Conservation (phyloP, 495 filamentous ascomycete genomes). For the Xylaria intraflava region DNA sequence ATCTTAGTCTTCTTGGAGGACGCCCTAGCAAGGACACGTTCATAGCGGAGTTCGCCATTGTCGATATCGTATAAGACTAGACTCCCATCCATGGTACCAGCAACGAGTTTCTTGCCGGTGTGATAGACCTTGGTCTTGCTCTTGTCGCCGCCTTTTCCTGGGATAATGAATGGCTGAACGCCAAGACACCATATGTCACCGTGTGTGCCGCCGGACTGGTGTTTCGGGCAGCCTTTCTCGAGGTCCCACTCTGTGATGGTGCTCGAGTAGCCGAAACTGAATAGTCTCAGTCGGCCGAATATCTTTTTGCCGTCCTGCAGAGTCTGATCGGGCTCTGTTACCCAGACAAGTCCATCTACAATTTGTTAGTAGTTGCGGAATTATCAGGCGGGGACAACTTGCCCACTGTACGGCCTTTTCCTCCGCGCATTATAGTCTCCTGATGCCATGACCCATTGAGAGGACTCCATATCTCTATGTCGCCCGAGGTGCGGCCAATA, state of each 20-base stretch:
- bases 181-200: conserved; percentile 95
- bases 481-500: conserved; percentile 86
- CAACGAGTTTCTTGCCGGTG: conserved; percentile 66
- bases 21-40: conserved; percentile 60
- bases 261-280: conserved; percentile 92
- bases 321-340: conserved; percentile 69
- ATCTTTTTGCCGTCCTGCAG: conserved; percentile 54
- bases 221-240: conserved; percentile 62
- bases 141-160: conserved; percentile 16
- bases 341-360: conserved; percentile 88
- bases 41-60: conserved; percentile 68
- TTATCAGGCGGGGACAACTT: not conserved
- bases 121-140: conserved; percentile 13
- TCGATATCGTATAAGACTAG: conserved; percentile 80
- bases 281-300: conserved; percentile 73
- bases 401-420: conserved; percentile 54
- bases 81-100: conserved; percentile 87
- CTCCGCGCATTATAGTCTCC: conserved; percentile 77
- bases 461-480: conserved; percentile 98
- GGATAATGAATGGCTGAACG: conserved; percentile 59
- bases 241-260: conserved; percentile 94
- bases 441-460: conserved; percentile 79
- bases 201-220: conserved; percentile 84
- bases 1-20: conserved; percentile 77
- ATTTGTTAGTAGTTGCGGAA: conserved; percentile 30